Percentiles rank a stretch among this genome's conserved stretches.
phyloP scores from a whole-genome alignment of 2,329 filamentous ascomycete species.

The Penicillium sp. region DNA sequence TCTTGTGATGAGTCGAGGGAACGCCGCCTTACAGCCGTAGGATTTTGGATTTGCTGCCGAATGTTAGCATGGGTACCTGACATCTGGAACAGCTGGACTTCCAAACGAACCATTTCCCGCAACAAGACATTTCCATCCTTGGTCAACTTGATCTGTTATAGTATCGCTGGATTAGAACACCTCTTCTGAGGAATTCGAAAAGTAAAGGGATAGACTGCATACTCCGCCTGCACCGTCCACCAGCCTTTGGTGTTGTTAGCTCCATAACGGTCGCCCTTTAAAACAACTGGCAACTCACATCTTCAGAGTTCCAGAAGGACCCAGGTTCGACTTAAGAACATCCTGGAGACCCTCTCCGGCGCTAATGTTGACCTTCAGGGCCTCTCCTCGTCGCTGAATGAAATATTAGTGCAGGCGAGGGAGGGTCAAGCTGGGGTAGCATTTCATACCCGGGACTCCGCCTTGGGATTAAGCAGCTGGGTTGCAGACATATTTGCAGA shows the following conservation, averaged over 20 bases:
- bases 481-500: conserved; percentile 77
- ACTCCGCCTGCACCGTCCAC: conserved; percentile 62
- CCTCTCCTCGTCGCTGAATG: conserved; percentile 85
- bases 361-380: conserved; percentile 92
- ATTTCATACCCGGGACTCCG: conserved; percentile 82
- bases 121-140: conserved; percentile 92
- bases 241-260: conserved; percentile 47
- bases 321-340: conserved; percentile 95
- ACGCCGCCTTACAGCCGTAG: conserved; percentile 69
- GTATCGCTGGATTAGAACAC: conserved; percentile 19
- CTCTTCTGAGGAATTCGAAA: conserved; percentile 3
- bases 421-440: conserved; percentile 27
- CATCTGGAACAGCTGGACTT: not conserved
- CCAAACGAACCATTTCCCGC: conserved; percentile 58
- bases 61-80: conserved; percentile 33
- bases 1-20: not conserved
- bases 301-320: conserved; percentile 91
- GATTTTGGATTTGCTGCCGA: conserved; percentile 85
- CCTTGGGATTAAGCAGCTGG: conserved; percentile 97
- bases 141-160: conserved; percentile 85
- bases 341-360: conserved; percentile 89
- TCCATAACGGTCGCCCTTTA: conserved; percentile 3
- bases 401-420: conserved; percentile 44
- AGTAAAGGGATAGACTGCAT: conserved; percentile 29
- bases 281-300: conserved; percentile 60